Conservation (phyloP, 371 early-diverging fungal species). For the Mortierella sp. region DNA sequence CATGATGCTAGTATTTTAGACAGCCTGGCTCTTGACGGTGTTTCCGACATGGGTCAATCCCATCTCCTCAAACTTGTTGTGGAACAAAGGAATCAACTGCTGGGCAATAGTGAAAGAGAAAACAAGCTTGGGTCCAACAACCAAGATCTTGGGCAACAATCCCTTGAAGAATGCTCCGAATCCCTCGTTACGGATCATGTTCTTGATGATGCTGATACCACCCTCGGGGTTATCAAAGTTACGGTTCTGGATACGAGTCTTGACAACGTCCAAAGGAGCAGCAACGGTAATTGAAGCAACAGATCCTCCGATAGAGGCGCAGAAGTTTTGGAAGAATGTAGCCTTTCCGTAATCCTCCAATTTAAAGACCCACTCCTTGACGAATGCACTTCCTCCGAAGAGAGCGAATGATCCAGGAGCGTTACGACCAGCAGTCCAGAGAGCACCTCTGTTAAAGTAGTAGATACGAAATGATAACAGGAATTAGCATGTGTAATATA, state of each 20-base stretch:
- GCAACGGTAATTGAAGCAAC: slow-evolving; percentile 95
- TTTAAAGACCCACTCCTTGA: slow-evolving; percentile 92
- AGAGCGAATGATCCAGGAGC: slow-evolving; percentile 98
- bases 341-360: slow-evolving; percentile 93
- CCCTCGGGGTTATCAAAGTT: slow-evolving; percentile 90
- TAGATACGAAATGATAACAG: not conserved
- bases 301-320: slow-evolving; percentile 95
- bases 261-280: slow-evolving; percentile 97
- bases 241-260: slow-evolving; percentile 97
- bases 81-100: slow-evolving; percentile 90
- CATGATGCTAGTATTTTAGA: not conserved
- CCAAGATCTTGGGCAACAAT: slow-evolving; percentile 94
- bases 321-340: slow-evolving; percentile 98
- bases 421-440: slow-evolving; percentile 98
- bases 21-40: slow-evolving; percentile 17
- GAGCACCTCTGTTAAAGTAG: slow-evolving; percentile 79
- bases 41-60: slow-evolving; percentile 60
- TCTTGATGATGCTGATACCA: slow-evolving; percentile 87
- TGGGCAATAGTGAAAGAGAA: slow-evolving; percentile 98
- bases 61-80: slow-evolving; percentile 61
- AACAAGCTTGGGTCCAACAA: slow-evolving; percentile 97
- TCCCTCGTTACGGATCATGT: slow-evolving; percentile 94
- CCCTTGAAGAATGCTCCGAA: slow-evolving; percentile 98
- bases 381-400: slow-evolving; percentile 95
- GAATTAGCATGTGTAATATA: not conserved